Evolutionary conservation across 352 stramenopile genomes (phyloP).

Genomic region (Globisporangium orthogonon): DNA sequence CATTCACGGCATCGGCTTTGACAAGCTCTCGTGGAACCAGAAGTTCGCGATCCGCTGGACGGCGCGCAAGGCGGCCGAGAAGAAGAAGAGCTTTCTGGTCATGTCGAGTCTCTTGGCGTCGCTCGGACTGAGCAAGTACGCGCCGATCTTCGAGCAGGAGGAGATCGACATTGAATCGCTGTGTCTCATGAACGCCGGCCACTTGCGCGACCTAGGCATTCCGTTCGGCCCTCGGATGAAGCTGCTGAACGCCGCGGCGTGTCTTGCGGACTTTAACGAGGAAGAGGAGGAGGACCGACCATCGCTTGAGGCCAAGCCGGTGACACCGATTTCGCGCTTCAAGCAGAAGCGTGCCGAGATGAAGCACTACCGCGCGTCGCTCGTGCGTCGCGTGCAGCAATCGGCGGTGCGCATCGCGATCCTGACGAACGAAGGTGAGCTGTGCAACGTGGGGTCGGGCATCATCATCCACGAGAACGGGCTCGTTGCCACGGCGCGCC

Average conservation of each 20-base stretch:
- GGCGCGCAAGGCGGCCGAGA: slow-evolving; percentile 72
- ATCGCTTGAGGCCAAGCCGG: slow-evolving; percentile 50
- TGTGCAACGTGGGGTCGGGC: slow-evolving; percentile 82
- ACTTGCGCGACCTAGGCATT: slow-evolving; percentile 78
- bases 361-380: slow-evolving; percentile 81
- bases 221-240: slow-evolving; percentile 83
- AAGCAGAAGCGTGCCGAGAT: slow-evolving; percentile 77
- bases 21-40: slow-evolving; percentile 82
- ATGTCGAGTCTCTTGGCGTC: slow-evolving; percentile 79
- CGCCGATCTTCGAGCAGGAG: slow-evolving; percentile 80
- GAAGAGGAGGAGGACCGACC: slow-evolving; percentile 65
- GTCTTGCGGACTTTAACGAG: slow-evolving; percentile 78
- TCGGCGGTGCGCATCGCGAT: slow-evolving; percentile 83
- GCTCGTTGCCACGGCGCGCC: slow-evolving; percentile 69
- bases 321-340: slow-evolving; percentile 74
- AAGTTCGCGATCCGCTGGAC: slow-evolving; percentile 83
- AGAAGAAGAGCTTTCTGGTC: slow-evolving; percentile 86
- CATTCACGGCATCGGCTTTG: slow-evolving; percentile 79
- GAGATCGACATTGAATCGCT: slow-evolving; percentile 87
- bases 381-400: slow-evolving; percentile 82
- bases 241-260: slow-evolving; percentile 75
- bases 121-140: slow-evolving; percentile 79
- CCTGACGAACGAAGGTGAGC: slow-evolving; percentile 74
- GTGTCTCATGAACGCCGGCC: slow-evolving; percentile 82
- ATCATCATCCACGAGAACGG: slow-evolving; percentile 84